Base-by-base conservation (phyloP, 306 rosid genomes). In the Glycine soja region DNA sequence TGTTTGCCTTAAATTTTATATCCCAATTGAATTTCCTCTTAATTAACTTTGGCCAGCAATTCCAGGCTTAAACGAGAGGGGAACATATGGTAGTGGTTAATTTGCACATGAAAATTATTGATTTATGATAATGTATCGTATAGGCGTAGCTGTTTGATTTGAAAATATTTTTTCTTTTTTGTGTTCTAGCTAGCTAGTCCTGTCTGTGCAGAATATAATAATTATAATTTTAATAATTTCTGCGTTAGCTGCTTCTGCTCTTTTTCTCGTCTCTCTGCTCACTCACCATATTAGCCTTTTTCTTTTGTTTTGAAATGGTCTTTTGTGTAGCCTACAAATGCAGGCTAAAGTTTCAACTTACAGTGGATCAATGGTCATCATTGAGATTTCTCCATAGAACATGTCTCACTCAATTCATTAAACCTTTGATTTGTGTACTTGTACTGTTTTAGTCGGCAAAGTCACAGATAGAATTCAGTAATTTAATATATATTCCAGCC, bases 401-500 rank as follows among this genome's bases (percentile, higher is more conserved):
- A 66, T 77, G 56, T 77, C 54, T 69, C 52, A 3, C 32, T 78
- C 14, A 74, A 52, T 77, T 79, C 70, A 32, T 75, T 80, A 47
- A 75, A 5, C 10, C 54, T 19, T 59, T 82, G 83, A 83, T 88
- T 79, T 84, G 79, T 24, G 30, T 79, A 74, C 70, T 69, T 80
- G 63, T 58, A 72, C 75, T 69, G 83, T 63, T 59, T 72, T 61
- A 76, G 67, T 82, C 63, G 80, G 76, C 82, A 75, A 72, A 59
- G 68, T 80, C 18, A 80, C 69, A 69, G 70, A 72, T 63, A 65
- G 72, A 24, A 24, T 46, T 69, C 58, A 67, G 34, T 71, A 62
- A 72, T 86, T 81, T 72, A 81, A 76, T 86, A 82, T 79, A 52
- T 36, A 80, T 80, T 80, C 87, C 83, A 72, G 78, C 80, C 87